A percentile compares a stretch with the other conserved stretches of the same genome.
These are phyloP conservation scores for Saturnispora silvae DNA, from an alignment of 805 yeast genomes.

Conservation along the genomic window DNA sequence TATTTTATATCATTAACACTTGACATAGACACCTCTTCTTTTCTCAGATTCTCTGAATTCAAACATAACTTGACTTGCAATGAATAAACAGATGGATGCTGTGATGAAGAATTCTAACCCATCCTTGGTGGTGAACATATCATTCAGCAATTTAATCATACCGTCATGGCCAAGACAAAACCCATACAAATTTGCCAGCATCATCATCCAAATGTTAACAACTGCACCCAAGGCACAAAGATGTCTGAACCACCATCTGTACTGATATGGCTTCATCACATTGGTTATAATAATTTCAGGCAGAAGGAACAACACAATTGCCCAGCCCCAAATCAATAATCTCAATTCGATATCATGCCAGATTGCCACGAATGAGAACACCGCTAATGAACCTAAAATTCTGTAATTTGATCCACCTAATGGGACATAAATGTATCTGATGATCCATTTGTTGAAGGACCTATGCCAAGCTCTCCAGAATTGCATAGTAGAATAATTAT, in stretches of 20 bases:
- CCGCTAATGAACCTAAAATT: constrained; percentile 66
- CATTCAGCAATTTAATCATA: constrained; percentile 48
- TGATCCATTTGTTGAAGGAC: constrained; percentile 82
- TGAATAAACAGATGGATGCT: constrained; percentile 59
- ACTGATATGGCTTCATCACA: constrained; percentile 23
- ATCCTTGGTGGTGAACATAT: constrained; percentile 58
- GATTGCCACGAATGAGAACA: constrained; percentile 88
- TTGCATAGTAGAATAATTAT: constrained; percentile 85
- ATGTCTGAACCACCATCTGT: constrained; percentile 64
- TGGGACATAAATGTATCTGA: constrained; percentile 83
- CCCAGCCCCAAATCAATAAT: constrained; percentile 92
- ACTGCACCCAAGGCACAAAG: constrained; percentile 84
- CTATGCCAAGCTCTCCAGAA: constrained; percentile 99
- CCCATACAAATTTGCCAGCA: constrained; percentile 91
- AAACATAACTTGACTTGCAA: constrained; percentile 89
- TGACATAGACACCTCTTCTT: constrained; percentile 70
- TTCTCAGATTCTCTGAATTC: constrained; percentile 81
- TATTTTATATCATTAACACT: constrained; percentile 56
- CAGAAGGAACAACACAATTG: constrained; percentile 70
- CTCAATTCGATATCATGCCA: constrained; percentile 97
- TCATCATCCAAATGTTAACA: constrained; percentile 91
- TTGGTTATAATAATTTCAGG: constrained; percentile 71
- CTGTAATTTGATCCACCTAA: constrained; percentile 74
- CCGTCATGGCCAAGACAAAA: constrained; percentile 92
- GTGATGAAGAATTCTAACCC: constrained; percentile 57